Base-by-base conservation (phyloP, 257 asterid genomes). In the Gentiana dahurica region DNA sequence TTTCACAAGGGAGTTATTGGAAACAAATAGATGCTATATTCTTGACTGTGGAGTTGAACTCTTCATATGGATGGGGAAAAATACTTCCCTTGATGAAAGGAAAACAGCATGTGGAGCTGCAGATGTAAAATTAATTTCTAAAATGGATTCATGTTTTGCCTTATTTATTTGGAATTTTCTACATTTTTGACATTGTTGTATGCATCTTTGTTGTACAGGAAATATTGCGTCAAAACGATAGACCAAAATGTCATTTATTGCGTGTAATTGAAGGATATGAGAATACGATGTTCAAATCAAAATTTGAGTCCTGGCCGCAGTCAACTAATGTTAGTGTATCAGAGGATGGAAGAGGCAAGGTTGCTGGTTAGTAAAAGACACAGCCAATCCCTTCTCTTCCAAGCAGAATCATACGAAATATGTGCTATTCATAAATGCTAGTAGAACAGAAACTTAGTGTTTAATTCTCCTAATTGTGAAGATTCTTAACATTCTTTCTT, bases 301-400 rank as follows among this genome's bases (percentile, higher is more conserved):
- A 80, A 79, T 93, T 93, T 69, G 84, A 67, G 56, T 79, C 87
- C 8, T 93, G 99, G 99, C 91, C 99, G 36, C 89, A 82, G 61
- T 68, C 86, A 53, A 73, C 77, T 66, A 69, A 66, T 61, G 86
- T 79, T 63, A 69, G 95, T 39, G 97, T 82, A 49, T 50, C 95
- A 32, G 97, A 89, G 79, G 97, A 93, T 67, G 95, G 99, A 64
- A 79, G 97, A 73, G 99, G 99, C 69, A 93, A 84, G 79, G 96
- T 93, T 70, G 99, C 97, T 62, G 97, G 99, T 93, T 36, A 74
- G 96, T 77, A 45, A 65, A 47, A 55, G n/a, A 51, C 41, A 49
- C 63, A 54, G 47, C 53, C 53, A 41, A 55, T 60, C 62, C 51
- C 33, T 68, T 52, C 24, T 15, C 24, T 15, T 15, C 24, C 24